These are phyloP conservation scores for Acmispon strigosus DNA, from an alignment of 306 rosid species.

Conservation along the genomic window DNA sequence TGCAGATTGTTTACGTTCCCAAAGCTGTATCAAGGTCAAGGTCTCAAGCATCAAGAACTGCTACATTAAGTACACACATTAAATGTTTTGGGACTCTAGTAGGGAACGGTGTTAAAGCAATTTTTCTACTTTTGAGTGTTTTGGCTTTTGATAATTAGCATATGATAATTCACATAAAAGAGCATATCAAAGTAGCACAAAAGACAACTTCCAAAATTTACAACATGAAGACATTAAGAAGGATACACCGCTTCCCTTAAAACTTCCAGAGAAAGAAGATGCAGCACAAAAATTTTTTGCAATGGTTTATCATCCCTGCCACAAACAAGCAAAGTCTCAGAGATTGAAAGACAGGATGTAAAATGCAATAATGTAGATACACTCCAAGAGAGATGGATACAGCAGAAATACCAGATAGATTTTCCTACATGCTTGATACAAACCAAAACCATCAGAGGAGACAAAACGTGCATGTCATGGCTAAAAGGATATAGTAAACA, in stretches of 20 bases:
- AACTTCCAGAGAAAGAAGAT: conserved; percentile 79
- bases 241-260: conserved; percentile 99
- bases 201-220: conserved; percentile 21
- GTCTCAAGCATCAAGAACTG: conserved; percentile 42
- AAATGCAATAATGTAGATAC: not conserved
- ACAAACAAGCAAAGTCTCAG: conserved; percentile 24
- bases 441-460: conserved; percentile 8
- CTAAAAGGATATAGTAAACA: not conserved
- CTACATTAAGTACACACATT: conserved; percentile 1
- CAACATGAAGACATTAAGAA: conserved; percentile 27
- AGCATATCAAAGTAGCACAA: not conserved
- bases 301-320: conserved; percentile 66
- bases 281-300: conserved; percentile 60
- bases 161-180: not conserved
- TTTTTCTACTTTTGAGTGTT: not conserved
- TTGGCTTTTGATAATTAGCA: not conserved
- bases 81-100: conserved; percentile 16
- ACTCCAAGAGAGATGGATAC: not conserved
- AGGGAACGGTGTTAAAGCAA: not conserved
- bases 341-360: conserved; percentile 8
- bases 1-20: conserved; percentile 78
- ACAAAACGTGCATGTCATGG: not conserved
- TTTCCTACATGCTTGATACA: not conserved
- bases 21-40: conserved; percentile 70
- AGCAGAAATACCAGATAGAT: not conserved